A percentile compares a stretch with the other conserved stretches of the same genome.
Evolutionary conservation across 2,329 filamentous ascomycete genomes (phyloP).

Genomic region (Trichoderma citrinoviride): DNA sequence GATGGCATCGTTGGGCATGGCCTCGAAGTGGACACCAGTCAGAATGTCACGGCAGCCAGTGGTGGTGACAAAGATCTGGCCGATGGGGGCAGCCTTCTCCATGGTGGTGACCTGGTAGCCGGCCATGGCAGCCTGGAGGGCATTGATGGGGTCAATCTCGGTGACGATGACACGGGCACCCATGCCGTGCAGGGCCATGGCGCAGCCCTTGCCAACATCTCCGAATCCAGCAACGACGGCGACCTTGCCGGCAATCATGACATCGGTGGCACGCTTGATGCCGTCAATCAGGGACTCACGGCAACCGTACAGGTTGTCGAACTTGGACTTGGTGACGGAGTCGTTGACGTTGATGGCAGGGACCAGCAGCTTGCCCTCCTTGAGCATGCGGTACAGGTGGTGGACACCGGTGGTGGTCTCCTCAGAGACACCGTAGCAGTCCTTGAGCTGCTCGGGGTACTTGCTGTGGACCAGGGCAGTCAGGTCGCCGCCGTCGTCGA

Average conservation of each 20-base stretch:
- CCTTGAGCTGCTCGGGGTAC: slow-evolving; percentile 97
- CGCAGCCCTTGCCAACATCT: slow-evolving; percentile 99
- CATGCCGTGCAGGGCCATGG: slow-evolving; percentile 93
- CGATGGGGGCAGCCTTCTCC: slow-evolving; percentile 85
- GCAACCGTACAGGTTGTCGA: slow-evolving; percentile 99
- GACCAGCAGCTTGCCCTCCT: slow-evolving; percentile 82
- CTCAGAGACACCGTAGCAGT: slow-evolving; percentile 97
- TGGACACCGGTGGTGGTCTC: slow-evolving; percentile 99
- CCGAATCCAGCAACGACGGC: slow-evolving; percentile 96
- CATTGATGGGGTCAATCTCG: slow-evolving; percentile 99
- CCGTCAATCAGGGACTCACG: slow-evolving; percentile 97
- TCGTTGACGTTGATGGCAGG: slow-evolving; percentile 99
- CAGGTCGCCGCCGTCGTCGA: slow-evolving; percentile 97
- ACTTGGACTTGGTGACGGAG: slow-evolving; percentile 99
- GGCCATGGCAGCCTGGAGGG: slow-evolving; percentile 95
- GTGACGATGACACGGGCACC: slow-evolving; percentile 95
- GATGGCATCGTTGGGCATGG: slow-evolving; percentile 96
- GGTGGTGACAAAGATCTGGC: slow-evolving; percentile 99
- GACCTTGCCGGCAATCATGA: slow-evolving; percentile 99
- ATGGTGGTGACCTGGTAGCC: slow-evolving; percentile 97
- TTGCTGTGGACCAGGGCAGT: slow-evolving; percentile 95
- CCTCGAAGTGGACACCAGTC: slow-evolving; percentile 85
- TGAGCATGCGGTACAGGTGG: slow-evolving; percentile 98
- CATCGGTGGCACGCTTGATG: slow-evolving; percentile 99
- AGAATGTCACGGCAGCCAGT: slow-evolving; percentile 99